Evolutionary conservation across 2,329 filamentous ascomycete species (phyloP), one percentile per base, ranked within the genome.

Genomic region (Epichloe scottii): DNA sequence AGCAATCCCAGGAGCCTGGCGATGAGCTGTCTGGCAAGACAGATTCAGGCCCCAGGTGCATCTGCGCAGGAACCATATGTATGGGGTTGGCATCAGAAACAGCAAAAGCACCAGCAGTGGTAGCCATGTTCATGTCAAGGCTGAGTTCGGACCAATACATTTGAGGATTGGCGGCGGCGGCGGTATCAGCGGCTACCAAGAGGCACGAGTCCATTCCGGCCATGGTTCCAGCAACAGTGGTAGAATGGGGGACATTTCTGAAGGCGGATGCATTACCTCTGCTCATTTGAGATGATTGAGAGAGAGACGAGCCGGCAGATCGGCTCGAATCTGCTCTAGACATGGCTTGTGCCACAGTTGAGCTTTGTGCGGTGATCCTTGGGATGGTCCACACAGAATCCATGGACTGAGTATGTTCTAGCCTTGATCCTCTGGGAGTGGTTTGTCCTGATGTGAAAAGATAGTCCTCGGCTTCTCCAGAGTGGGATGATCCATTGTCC

Each of bases 61-160:
- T 75, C 56, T 80, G 75, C 49, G 72, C 67, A 48, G 78, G 77
- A 60, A 78, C 72, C 62, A 81, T 74, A 56, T 80, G 76, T 59
- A 78, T 66, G 48, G 68, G 66, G 59, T 60, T 61, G 51, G 75
- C 56, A 54, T 74, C 70, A 51, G 68, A 58, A 53, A 71, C 55
- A 61, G 64, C 60, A 68, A 78, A 62, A 60, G 65, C 54, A 71
- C 66, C 61, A 66, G 70, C 61, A 47, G 71, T 68, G 42, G 68
- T 56, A 52, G 66, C 60, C 57, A 77, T 62, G 54, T 67, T 69
- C 57, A 72, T 63, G 56, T 71, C 68, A 63, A 77, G 66, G 46
- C 66, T 61, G 57, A 77, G 68, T 50, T 68, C 68, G 38, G 69
- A 61, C 67, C 74, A 77, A 63, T 75, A 77, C 67, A 76, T 71